Conservation (phyloP, 163 green algal species). For the Coccomyxa subellipsoidea region DNA sequence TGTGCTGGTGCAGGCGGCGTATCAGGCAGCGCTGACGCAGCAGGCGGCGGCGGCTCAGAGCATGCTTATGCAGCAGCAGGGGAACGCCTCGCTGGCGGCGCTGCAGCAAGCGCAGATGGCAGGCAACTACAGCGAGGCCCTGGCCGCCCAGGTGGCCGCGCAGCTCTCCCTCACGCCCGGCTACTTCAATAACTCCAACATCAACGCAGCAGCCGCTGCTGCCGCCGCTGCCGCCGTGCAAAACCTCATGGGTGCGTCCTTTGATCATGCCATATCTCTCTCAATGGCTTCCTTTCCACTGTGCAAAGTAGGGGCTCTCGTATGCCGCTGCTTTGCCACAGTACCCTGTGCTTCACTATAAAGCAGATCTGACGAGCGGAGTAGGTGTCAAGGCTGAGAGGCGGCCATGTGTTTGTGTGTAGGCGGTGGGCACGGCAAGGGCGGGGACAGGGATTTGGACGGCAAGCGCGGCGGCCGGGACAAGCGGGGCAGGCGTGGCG, state of each 20-base stretch:
- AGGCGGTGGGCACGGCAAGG: constrained; percentile 5
- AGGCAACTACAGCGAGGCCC: background rate
- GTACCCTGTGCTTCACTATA: no score
- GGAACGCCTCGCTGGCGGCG: background rate
- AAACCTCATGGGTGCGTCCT: constrained; percentile 16
- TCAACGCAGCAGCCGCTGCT: constrained; percentile 57
- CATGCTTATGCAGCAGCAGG: constrained; percentile 35
- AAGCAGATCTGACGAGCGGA: no score
- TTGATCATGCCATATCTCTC: no score
- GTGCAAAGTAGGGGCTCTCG: no score
- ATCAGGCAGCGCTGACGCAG: constrained; percentile 79
- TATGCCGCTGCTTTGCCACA: no score
- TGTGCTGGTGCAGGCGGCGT: constrained; percentile 39
- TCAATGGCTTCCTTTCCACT: no score
- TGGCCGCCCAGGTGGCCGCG: constrained; percentile 29
- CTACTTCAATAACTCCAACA: constrained; percentile 40
- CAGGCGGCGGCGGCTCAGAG: constrained; percentile 49
- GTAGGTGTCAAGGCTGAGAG: no score
- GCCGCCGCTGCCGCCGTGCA: constrained; percentile 52
- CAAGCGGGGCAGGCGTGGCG: constrained; percentile 6
- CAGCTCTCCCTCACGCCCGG: constrained; percentile 40
- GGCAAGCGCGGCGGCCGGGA: constrained; percentile 7
- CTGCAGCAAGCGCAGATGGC: constrained; percentile 13
- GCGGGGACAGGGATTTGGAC: background rate
- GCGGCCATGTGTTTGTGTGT: no score